These are phyloP conservation scores for Vigna radiata DNA, from an alignment of 306 rosid genomes.

Conservation along the genomic window DNA sequence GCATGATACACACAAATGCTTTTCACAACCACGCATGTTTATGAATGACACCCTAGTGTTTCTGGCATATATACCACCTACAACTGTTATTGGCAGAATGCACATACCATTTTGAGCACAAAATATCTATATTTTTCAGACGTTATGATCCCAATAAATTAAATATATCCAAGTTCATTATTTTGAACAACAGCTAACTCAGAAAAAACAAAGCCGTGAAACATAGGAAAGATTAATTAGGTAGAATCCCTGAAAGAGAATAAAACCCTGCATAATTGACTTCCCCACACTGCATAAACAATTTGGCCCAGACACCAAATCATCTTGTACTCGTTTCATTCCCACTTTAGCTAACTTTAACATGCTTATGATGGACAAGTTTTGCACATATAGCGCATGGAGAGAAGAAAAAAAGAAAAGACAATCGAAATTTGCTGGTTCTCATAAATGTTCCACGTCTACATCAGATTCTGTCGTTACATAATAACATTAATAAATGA, in stretches of 20 bases:
- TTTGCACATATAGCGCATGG: background rate
- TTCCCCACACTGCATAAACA: slow-evolving; percentile 30
- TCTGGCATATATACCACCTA: background rate
- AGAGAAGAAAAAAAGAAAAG: background rate
- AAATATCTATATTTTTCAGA: background rate
- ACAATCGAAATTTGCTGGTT: background rate
- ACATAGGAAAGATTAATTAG: slow-evolving; percentile 21
- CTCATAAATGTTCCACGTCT: slow-evolving; percentile 10
- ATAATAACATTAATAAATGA: background rate
- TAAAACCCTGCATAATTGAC: slow-evolving; percentile 31
- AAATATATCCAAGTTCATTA: background rate
- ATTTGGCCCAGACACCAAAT: slow-evolving; percentile 38
- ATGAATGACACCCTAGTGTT: slow-evolving; percentile 6
- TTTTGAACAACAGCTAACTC: background rate
- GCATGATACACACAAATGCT: slow-evolving; percentile 11
- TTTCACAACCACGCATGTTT: slow-evolving; percentile 22
- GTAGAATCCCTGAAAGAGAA: slow-evolving; percentile 22
- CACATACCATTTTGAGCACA: background rate
- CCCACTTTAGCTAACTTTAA: slow-evolving; percentile 27
- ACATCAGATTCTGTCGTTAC: slow-evolving; percentile 5
- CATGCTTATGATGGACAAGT: background rate
- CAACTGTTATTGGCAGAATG: background rate
- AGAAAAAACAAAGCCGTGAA: background rate
- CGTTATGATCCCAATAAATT: background rate
- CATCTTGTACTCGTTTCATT: background rate